A percentile compares a stretch with the other conserved stretches of the same genome.
These are phyloP conservation scores for Lyophyllum decastes DNA, from an alignment of 768 basidiomycete genomes.

Conservation along the genomic window DNA sequence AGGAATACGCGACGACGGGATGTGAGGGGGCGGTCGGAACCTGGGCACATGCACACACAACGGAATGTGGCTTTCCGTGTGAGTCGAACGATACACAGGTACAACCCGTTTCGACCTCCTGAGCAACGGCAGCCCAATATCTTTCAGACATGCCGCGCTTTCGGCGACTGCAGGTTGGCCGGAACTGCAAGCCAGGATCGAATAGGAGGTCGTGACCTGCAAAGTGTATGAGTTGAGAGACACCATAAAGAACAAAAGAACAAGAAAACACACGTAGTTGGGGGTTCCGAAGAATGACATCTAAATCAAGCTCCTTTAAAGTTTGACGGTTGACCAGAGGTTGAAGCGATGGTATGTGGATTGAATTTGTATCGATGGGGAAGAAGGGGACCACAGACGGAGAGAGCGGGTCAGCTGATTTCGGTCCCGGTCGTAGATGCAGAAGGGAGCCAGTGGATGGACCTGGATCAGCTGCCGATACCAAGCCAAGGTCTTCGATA, in stretches of 20 bases:
- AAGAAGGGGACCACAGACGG: slow-evolving; percentile 31
- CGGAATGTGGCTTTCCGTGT: slow-evolving; percentile 53
- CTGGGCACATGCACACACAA: slow-evolving; percentile 56
- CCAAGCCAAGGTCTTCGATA: slow-evolving; percentile 48
- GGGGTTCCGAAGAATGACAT: slow-evolving; percentile 84
- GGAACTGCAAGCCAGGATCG: slow-evolving; percentile 81
- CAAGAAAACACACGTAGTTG: slow-evolving; percentile 73
- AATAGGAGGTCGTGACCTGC: slow-evolving; percentile 89
- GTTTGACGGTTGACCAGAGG: slow-evolving; percentile 85
- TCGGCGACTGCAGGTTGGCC: slow-evolving; percentile 71
- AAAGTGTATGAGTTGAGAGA: slow-evolving; percentile 10
- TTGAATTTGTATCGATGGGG: slow-evolving; percentile 44
- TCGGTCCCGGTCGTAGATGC: slow-evolving; percentile 26
- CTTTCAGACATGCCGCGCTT: slow-evolving; percentile 73
- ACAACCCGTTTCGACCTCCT: slow-evolving; percentile 80
- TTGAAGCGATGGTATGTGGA: slow-evolving; percentile 65
- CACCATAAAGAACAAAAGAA: slow-evolving; percentile 9
- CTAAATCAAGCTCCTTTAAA: slow-evolving; percentile 82
- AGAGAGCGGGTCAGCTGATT: slow-evolving; percentile 30
- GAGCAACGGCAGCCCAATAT: slow-evolving; percentile 83
- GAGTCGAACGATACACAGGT: slow-evolving; percentile 79
- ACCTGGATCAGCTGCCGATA: slow-evolving; percentile 42
- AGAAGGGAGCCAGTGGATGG: slow-evolving; percentile 47
- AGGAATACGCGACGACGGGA: slow-evolving; percentile 45
- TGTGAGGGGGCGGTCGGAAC: slow-evolving; percentile 39